phyloP scores from a whole-genome alignment of 75 land plant species.

The Picea sitchensis region DNA sequence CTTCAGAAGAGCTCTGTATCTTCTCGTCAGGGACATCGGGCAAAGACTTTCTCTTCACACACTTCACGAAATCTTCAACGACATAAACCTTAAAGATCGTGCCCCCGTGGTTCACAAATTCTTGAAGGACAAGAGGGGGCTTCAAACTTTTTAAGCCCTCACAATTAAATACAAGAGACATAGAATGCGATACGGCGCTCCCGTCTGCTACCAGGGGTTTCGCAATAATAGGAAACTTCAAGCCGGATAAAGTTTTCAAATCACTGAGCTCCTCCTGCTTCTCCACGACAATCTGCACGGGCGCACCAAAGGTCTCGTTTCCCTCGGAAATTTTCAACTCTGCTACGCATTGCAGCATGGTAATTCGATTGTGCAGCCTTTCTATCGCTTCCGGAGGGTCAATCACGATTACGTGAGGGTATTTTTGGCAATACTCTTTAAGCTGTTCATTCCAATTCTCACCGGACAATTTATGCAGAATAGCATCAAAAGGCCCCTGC shows the following conservation, averaged over 20 bases:
- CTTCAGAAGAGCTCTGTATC: too few species aligned
- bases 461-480: constrained; percentile 45
- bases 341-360: constrained; percentile 48
- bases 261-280: constrained; percentile 10
- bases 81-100: constrained; percentile 63
- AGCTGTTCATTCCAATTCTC: constrained; percentile 29
- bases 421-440: constrained; percentile 16
- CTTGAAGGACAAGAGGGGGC: constrained; percentile 49
- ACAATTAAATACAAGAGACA: constrained; percentile 48
- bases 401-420: constrained; percentile 40
- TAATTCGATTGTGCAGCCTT: constrained; percentile 38
- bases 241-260: constrained; percentile 8
- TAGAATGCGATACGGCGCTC: constrained; percentile 40
- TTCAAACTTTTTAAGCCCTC: constrained; percentile 28
- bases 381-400: constrained; percentile 49
- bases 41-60: too few species aligned
- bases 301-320: constrained; percentile 31
- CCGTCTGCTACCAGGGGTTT: constrained; percentile 59
- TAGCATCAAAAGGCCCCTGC: constrained; percentile 58
- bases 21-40: too few species aligned
- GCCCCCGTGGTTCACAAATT: constrained; percentile 57
- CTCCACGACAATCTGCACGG: constrained; percentile 41
- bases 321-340: constrained; percentile 21
- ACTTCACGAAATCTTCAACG: too few species aligned
- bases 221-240: constrained; percentile 54